Percentiles rank a stretch among this genome's conserved stretches.
phyloP scores from a whole-genome alignment of 805 yeast species.

The Kazachstania bromeliacearum region DNA sequence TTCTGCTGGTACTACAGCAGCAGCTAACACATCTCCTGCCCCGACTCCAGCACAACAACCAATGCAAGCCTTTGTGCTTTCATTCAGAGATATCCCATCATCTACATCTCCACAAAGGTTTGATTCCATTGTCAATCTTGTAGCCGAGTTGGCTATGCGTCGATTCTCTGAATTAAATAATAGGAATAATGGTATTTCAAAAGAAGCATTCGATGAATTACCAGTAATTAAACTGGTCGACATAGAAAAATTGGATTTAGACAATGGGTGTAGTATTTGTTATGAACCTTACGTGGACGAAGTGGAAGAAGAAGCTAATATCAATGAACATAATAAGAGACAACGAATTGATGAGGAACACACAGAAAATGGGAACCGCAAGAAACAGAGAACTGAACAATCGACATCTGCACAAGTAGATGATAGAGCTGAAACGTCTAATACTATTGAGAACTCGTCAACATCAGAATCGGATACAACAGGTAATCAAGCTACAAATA shows the following conservation, averaged over 20 bases:
- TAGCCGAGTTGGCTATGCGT: slow-evolving; percentile 60
- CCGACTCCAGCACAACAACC: not conserved
- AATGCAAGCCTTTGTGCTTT: slow-evolving; percentile 11
- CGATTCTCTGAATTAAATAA: slow-evolving; percentile 46
- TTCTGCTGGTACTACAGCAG: not conserved
- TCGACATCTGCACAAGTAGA: not conserved
- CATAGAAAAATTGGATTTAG: slow-evolving; percentile 21
- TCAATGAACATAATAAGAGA: slow-evolving; percentile 15
- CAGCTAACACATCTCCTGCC: not conserved
- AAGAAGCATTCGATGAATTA: slow-evolving; percentile 43
- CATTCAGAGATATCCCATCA: slow-evolving; percentile 56
- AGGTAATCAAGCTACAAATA: not conserved
- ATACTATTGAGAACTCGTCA: not conserved
- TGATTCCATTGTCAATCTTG: slow-evolving; percentile 52
- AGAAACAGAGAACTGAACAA: slow-evolving; percentile 8
- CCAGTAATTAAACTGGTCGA: slow-evolving; percentile 31
- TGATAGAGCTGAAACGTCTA: not conserved
- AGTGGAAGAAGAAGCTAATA: slow-evolving; percentile 4
- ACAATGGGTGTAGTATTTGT: slow-evolving; percentile 51
- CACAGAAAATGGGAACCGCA: slow-evolving; percentile 13
- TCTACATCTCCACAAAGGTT: slow-evolving; percentile 52
- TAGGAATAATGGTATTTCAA: slow-evolving; percentile 41
- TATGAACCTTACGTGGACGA: slow-evolving; percentile 41
- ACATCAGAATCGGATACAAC: not conserved
- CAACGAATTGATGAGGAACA: slow-evolving; percentile 20